These are phyloP conservation scores for Russula emetica DNA, from an alignment of 768 basidiomycete genomes.

Conservation along the genomic window DNA sequence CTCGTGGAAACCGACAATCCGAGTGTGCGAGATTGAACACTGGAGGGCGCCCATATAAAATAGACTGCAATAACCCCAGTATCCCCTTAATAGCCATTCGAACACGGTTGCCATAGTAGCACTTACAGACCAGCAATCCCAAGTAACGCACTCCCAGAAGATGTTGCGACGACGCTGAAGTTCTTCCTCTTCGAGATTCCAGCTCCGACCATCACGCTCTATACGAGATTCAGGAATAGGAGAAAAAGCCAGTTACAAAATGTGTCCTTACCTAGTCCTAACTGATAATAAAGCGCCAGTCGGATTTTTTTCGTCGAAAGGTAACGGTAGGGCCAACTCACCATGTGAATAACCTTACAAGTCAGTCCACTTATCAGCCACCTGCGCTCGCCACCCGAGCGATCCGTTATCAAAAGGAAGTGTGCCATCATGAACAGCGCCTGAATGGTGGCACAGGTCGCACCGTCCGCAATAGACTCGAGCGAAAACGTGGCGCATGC, in stretches of 20 bases:
- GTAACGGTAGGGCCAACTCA: conserved; percentile 31
- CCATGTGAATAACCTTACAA: conserved; percentile 43
- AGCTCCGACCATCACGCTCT: conserved; percentile 51
- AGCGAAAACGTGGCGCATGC: conserved; percentile 47
- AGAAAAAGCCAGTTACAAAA: neutral
- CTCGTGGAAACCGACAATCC: conserved; percentile 51
- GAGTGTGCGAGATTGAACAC: conserved; percentile 44
- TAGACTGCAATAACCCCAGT: conserved; percentile 34
- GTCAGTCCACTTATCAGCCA: conserved; percentile 49
- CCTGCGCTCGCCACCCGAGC: conserved; percentile 42
- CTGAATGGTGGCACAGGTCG: conserved; percentile 46
- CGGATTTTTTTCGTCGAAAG: neutral
- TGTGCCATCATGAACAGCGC: conserved; percentile 44
- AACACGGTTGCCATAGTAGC: neutral
- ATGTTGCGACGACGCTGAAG: conserved; percentile 44
- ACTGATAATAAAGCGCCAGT: conserved; percentile 33
- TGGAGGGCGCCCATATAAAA: conserved; percentile 50
- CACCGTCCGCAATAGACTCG: conserved; percentile 43
- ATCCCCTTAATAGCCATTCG: neutral
- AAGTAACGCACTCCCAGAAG: conserved; percentile 53
- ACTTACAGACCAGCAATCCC: conserved; percentile 42
- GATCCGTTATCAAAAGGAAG: conserved; percentile 43
- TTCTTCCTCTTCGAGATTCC: conserved; percentile 45
- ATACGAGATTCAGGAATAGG: conserved; percentile 10
- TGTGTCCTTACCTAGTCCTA: conserved; percentile 48